Base-by-base conservation (phyloP, 2,329 filamentous ascomycete genomes). In the Alternaria triticina region DNA sequence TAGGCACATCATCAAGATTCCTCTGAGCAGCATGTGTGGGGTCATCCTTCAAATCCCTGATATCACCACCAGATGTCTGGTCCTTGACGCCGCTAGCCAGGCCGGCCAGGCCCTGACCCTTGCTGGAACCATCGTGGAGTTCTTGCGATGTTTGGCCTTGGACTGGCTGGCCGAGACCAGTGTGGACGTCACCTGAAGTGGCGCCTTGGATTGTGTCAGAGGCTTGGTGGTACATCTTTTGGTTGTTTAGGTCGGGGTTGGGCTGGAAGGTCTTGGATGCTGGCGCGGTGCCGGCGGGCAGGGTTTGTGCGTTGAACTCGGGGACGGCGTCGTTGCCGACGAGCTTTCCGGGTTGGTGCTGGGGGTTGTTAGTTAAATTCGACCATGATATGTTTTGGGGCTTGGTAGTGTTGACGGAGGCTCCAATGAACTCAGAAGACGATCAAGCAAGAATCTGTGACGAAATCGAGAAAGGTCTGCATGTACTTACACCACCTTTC, bases 271-370 rank as follows among this genome's bases (percentile, higher is more conserved):
- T 82, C 15, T 71, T 76, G 44, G 79, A 75, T 1, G 79, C 66
- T 1, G 91, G 91, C 0, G 91, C 90, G 4, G 87, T 86, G 62
- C 91, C 91, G 0, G 89, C 80, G 0, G 89, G 84, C 36, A 88
- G 80, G 1, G 84, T 85, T 76, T 93, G 69, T 23, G 87, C 86
- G 71, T 86, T 82, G 82, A 91, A 93, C 73, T 91, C 90, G 20
- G 88, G 88, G 12, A 79, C 74, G 23, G 81, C 80, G 57, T 90
- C 88, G 68, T 88, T 87, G 66, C 83, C 81, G 61, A 88, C 84
- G 64, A 87, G 84, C 69, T 85, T 82, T 56, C 90, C 90, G 4
- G 86, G 85, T 74, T 88, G 83, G 78, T 93, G 90, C 89, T 91
- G 69, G 7, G 33, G n/a, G 10, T 20, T 25, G 15, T 54, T 36